Conservation (phyloP, 768 basidiomycete species). For the Trametes punicea region DNA sequence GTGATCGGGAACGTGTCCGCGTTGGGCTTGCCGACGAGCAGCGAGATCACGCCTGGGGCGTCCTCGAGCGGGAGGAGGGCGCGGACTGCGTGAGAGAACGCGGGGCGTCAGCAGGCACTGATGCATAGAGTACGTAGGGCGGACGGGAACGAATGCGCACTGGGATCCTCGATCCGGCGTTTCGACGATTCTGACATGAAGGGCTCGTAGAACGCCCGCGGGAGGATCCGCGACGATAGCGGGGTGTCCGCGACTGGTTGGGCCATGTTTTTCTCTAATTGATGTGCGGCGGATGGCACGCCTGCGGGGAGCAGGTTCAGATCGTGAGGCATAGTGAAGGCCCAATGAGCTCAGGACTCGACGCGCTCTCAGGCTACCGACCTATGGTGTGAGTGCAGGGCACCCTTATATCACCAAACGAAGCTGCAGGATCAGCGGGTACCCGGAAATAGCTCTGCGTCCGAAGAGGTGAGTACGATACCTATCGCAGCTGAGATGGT, state of each 20-base stretch:
- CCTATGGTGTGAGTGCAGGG: no score
- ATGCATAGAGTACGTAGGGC: not conserved
- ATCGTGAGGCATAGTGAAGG: no score
- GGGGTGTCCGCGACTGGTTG: not conserved
- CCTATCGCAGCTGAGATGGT: no score
- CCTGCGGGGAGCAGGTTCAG: no score
- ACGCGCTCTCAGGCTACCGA: no score
- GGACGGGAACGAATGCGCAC: conserved; percentile 41
- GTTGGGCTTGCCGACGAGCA: conserved; percentile 92
- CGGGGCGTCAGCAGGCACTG: not conserved
- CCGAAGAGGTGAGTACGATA: no score
- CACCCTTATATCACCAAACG: no score
- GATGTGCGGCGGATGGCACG: no score
- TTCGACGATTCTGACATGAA: conserved; percentile 63
- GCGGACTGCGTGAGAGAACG: conserved; percentile 39
- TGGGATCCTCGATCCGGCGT: conserved; percentile 56
- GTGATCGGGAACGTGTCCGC: conserved; percentile 88
- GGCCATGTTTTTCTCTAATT: not conserved
- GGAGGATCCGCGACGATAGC: conserved; percentile 30
- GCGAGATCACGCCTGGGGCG: conserved; percentile 71
- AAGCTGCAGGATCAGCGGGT: no score
- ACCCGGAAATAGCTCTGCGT: no score
- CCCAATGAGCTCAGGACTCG: no score
- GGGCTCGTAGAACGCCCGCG: conserved; percentile 48
- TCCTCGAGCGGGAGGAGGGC: conserved; percentile 77